Conservation (phyloP, 805 yeast species). For the Yamadazyma phyllophila region DNA sequence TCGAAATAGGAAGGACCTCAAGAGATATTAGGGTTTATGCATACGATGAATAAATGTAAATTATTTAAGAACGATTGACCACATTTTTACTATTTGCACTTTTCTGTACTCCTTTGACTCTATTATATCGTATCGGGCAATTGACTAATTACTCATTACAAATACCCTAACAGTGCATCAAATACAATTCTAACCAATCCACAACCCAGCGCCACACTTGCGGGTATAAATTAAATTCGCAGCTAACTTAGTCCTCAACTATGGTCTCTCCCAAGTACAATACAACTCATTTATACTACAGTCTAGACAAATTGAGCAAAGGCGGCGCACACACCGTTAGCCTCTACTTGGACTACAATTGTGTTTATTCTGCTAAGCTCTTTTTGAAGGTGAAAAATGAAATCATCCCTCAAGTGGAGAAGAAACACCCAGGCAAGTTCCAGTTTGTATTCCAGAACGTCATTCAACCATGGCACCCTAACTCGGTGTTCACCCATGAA, state of each 20-base stretch:
- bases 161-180: too few relatives aligned
- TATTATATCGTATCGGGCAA: too few relatives aligned
- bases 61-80: too few relatives aligned
- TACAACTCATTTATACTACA: constrained; percentile 33
- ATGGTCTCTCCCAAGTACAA: constrained; percentile 45
- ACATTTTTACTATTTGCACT: too few relatives aligned
- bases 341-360: constrained; percentile 70
- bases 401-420: constrained; percentile 52
- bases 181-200: neutral
- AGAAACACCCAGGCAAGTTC: constrained; percentile 47
- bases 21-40: neutral
- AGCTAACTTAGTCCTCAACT: neutral
- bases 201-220: neutral
- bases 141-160: too few relatives aligned
- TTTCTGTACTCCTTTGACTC: too few relatives aligned
- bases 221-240: neutral
- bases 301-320: constrained; percentile 8
- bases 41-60: too few relatives aligned
- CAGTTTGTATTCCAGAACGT: constrained; percentile 67
- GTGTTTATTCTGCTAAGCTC: constrained; percentile 70
- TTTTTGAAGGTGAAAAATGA: constrained; percentile 53
- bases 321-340: constrained; percentile 46
- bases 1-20: neutral
- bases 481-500: constrained; percentile 66
- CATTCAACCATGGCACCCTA: constrained; percentile 91